These are phyloP conservation scores for Pyrenula massariospora DNA, from an alignment of 495 filamentous ascomycete species.

Conservation along the genomic window DNA sequence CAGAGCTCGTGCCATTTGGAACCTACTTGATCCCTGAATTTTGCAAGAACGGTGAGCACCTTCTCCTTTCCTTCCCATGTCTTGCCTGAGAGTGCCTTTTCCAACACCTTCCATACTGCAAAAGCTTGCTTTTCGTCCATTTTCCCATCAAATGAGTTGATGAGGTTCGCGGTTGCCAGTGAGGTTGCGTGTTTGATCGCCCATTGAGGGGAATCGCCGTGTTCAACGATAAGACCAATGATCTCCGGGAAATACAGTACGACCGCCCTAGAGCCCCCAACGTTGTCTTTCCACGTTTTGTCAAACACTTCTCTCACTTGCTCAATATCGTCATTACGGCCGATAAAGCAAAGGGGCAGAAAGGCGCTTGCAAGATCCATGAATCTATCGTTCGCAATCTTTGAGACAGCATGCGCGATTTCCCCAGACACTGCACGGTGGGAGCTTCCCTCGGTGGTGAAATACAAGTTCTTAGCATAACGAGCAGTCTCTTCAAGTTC, in stretches of 20 bases:
- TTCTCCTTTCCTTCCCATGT: constrained; percentile 91
- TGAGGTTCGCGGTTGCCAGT: constrained; percentile 63
- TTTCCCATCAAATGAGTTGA: constrained; percentile 41
- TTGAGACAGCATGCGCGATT: constrained; percentile 65
- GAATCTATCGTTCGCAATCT: constrained; percentile 82
- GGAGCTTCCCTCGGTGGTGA: constrained; percentile 63
- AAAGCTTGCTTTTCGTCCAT: constrained; percentile 37
- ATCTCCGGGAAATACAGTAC: constrained; percentile 79
- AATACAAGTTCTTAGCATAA: constrained; percentile 62
- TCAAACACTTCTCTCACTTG: constrained; percentile 63
- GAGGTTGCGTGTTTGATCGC: constrained; percentile 80
- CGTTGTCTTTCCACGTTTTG: constrained; percentile 81
- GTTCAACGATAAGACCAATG: constrained; percentile 45
- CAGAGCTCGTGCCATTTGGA: constrained; percentile 43
- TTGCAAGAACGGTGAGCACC: constrained; percentile 73
- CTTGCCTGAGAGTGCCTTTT: constrained; percentile 71
- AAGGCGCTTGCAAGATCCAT: constrained; percentile 59
- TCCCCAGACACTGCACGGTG: constrained; percentile 67
- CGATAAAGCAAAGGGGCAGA: constrained; percentile 79
- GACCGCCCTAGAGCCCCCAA: constrained; percentile 71
- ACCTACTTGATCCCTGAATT: constrained; percentile 53
- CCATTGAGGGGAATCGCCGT: constrained; percentile 73
- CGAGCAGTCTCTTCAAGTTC: constrained; percentile 53
- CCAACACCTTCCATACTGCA: constrained; percentile 68
- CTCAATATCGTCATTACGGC: constrained; percentile 71